Conservation (phyloP, 108 stramenopile genomes). For the Pseudonitzschia delicatissima region DNA sequence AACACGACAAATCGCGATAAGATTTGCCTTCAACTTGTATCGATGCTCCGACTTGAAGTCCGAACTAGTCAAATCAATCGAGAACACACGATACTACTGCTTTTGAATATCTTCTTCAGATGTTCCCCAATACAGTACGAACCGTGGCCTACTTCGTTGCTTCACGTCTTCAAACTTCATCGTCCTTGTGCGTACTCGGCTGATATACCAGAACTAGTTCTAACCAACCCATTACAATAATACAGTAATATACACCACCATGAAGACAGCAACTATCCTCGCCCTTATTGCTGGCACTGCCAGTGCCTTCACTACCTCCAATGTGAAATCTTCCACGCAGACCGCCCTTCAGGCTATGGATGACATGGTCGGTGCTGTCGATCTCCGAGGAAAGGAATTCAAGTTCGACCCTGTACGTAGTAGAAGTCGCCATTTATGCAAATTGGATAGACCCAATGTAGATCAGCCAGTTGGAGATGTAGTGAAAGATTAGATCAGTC, state of each 20-base stretch:
- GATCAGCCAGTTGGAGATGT: not conserved
- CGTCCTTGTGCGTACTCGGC: no score
- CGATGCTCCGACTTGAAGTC: no score
- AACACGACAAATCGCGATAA: not conserved
- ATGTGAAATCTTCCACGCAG: conserved; percentile 39
- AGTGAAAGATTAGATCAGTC: no score
- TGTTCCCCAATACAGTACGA: no score
- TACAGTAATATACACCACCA: conserved; percentile 26
- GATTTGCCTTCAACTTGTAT: conserved; percentile 12
- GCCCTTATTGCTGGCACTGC: conserved; percentile 52
- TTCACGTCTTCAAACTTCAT: no score
- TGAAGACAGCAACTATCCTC: conserved; percentile 63
- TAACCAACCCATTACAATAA: not conserved
- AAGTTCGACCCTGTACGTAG: conserved; percentile 68
- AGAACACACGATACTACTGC: no score
- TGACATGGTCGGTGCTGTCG: conserved; percentile 45
- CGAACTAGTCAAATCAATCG: no score
- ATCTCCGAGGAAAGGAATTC: conserved; percentile 58
- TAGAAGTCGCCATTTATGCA: conserved; percentile 10
- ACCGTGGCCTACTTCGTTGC: no score
- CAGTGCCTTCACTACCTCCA: conserved; percentile 59
- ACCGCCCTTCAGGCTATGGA: conserved; percentile 40
- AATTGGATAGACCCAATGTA: conserved; percentile 38
- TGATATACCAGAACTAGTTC: no score
- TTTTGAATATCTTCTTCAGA: no score